Evolutionary conservation across 495 filamentous ascomycete species (phyloP), one percentile per base, ranked within the genome.

Genomic region (Halenospora varia): DNA sequence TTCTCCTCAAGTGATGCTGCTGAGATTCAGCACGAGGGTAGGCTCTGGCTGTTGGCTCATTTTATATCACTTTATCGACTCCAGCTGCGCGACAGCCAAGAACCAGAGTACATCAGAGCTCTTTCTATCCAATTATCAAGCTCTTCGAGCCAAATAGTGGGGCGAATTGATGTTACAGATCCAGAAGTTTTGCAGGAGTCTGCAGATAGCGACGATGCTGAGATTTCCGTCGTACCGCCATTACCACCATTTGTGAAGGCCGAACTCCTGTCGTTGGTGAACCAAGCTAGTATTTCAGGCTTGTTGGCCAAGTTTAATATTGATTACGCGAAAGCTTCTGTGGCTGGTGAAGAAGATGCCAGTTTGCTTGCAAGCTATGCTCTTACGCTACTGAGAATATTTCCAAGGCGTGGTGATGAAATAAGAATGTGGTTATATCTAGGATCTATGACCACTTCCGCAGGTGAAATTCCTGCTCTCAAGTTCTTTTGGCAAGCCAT

Each of bases 371-470:
- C 95, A 46, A 88, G 84, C 46, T 97, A 96, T 67, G 89, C 91
- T 2, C 75, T 97, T 42, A 94, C 89, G 13, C 72, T 99, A 9
- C 72, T 97, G 6, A 83, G 88, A 55, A 88, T 90, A 53, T 99
- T 99, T 62, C 94, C 92, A 18, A 77, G 81, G 9, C 79, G 83
- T 40, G 82, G 85, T 18, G 91, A 96, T 64, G 95, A 97, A 51
- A 95, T 97, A 51, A 87, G 92, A 0, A 96, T 97, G 90, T 95
- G 94, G 78, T 74, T 99, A 3, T 97, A 92, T 62, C 74, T 92
- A 13, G 87, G 90, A 0, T 91, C 91, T 25, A 85, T 88, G 10
- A 78, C 77, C 18, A 73, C 62, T 17, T 65, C 68, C 25, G 65
- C 70, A 9, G 68, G 66, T 13, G 66, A 77, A 51, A 67, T 87